phyloP scores from a whole-genome alignment of 495 filamentous ascomycete species.

The Lasiosphaeria hispida region DNA sequence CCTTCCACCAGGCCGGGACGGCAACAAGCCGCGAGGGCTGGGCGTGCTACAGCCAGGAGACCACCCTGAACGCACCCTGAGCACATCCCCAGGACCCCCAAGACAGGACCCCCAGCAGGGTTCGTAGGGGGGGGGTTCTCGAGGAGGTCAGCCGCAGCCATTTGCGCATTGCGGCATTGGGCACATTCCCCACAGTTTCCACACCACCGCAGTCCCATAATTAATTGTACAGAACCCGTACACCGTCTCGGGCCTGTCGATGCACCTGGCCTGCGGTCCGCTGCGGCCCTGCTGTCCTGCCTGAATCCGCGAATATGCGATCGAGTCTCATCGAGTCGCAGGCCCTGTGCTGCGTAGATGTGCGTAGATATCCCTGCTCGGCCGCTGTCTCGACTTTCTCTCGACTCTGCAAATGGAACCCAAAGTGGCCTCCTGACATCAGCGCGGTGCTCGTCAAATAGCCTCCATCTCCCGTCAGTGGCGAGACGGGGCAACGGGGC shows the following conservation, averaged over 20 bases:
- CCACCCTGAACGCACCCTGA: not conserved
- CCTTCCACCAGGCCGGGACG: constrained; percentile 3
- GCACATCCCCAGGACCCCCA: not conserved
- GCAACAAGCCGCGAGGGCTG: not conserved
- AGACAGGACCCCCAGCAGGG: not conserved
- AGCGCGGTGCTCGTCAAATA: no score
- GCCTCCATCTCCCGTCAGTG: no score
- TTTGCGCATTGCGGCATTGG: not conserved
- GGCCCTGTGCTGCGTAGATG: not conserved
- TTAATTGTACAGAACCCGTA: not conserved
- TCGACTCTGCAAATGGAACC: no score
- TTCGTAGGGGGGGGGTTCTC: not conserved
- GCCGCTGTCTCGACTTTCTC: no score
- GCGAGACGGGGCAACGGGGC: no score
- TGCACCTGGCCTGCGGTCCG: not conserved
- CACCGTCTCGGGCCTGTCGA: not conserved
- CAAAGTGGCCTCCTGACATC: no score
- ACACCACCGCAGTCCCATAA: not conserved
- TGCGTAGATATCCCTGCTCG: no score
- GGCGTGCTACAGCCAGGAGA: constrained; percentile 1
- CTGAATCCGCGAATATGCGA: not conserved
- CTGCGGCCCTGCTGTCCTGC: not conserved
- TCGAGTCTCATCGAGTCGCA: not conserved
- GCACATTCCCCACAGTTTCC: not conserved
- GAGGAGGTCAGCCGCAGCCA: not conserved